Evolutionary conservation across 1,284 basidiomycete genomes (phyloP), one percentile per base, ranked within the genome.

Genomic region (Xerocomus amazonicus): DNA sequence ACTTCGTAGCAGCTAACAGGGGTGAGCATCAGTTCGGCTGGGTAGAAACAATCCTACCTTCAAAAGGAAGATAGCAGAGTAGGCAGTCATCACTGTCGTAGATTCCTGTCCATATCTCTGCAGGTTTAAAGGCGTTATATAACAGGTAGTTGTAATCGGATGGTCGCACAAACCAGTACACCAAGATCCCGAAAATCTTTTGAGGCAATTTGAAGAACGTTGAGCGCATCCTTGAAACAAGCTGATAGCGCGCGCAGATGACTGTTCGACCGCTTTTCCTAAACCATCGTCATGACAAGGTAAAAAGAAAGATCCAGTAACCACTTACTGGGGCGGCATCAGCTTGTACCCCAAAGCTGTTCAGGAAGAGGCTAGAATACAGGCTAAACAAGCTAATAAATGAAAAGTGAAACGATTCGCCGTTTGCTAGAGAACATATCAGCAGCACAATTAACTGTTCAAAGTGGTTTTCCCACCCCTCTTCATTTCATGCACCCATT

Each of bases 61-160:
- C 49, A 91, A 69, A 48, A 91, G 68, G 62, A 88, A 84, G 35
- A 91, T 81, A 17, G 88, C 87, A 49, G 84, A 81, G 60, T 91
- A 91, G 14, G 87, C 89, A 13, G 85, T 86, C 88, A 91, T 91
- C 40, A 87, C 79, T 5, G 84, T 83, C 52, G 88, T 80, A 4
- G 85, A 83, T 61, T 91, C 89, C 70, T 91, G 89, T 9, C 84
- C 79, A 58, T 91, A 91, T 46, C 83, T 83, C 88, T 90, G 62
- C 31, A 38, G 32, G 9, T 9, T 23, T 26, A 31, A 31, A 45
- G 49, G 19, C 29, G 6, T 8, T 31, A 44, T 35, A 47, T 43
- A 34, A 31, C 12, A 16, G 28, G 12, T 19, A 19, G n/a, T 29
- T 32, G 7, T 10, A 27, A 10, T 32, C 36, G 19, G n/a, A 34